Conservation (phyloP, 2,329 filamentous ascomycete genomes). For the Sporothrix luriei region DNA sequence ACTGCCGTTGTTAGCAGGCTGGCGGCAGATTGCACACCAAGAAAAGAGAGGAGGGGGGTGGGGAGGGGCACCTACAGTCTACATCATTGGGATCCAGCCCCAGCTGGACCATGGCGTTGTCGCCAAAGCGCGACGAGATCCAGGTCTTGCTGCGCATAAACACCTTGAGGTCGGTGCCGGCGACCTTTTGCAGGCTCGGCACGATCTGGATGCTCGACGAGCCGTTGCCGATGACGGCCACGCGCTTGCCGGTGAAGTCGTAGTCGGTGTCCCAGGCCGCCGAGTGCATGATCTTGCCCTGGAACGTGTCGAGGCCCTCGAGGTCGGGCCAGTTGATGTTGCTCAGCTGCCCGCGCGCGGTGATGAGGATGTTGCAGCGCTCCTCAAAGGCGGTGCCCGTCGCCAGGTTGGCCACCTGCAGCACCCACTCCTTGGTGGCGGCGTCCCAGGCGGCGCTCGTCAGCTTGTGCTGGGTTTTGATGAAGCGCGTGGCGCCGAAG, state of each 20-base stretch:
- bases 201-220: conserved; percentile 58
- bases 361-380: conserved; percentile 47
- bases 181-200: conserved; percentile 50
- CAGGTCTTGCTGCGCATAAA: conserved; percentile 56
- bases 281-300: conserved; percentile 52
- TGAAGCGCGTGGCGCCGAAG: conserved; percentile 52
- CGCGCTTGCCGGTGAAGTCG: conserved; percentile 52
- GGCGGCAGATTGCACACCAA: no score
- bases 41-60: no score
- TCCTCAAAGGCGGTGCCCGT: conserved; percentile 48
- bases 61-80: conserved; percentile 35
- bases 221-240: conserved; percentile 57
- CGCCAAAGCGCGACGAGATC: conserved; percentile 54
- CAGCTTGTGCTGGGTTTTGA: conserved; percentile 50
- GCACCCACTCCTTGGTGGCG: conserved; percentile 44
- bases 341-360: conserved; percentile 49
- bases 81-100: conserved; percentile 47
- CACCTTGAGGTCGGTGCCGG: conserved; percentile 48
- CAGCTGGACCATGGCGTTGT: conserved; percentile 48
- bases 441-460: conserved; percentile 48
- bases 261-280: conserved; percentile 52
- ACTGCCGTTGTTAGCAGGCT: conserved; percentile 41
- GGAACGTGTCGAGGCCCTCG: conserved; percentile 47
- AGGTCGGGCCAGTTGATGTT: conserved; percentile 51
- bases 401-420: conserved; percentile 41